These are phyloP conservation scores for Serendipita sp. DNA, from an alignment of 768 basidiomycete genomes.

Conservation along the genomic window DNA sequence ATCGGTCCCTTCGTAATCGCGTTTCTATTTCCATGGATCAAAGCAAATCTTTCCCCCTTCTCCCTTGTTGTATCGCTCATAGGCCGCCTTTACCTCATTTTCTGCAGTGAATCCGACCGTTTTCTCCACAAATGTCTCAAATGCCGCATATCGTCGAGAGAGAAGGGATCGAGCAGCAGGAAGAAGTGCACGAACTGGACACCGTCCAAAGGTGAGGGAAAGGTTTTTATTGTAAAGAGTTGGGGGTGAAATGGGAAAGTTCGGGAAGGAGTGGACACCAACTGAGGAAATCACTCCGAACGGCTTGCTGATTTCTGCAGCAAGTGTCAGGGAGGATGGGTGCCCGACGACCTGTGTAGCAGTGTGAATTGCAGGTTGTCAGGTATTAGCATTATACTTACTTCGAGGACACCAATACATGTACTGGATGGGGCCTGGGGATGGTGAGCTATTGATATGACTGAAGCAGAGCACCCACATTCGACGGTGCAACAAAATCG, in stretches of 20 bases:
- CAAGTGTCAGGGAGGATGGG: conserved; percentile 41
- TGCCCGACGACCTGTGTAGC: conserved; percentile 49
- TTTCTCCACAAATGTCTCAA: conserved; percentile 32
- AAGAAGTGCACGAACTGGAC: conserved; percentile 59
- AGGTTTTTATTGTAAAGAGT: conserved; percentile 59
- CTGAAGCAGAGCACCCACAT: neutral
- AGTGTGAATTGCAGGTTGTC: neutral
- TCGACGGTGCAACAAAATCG: conserved; percentile 4
- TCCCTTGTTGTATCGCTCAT: conserved; percentile 55
- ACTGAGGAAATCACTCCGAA: conserved; percentile 66
- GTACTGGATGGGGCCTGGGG: conserved; percentile 20
- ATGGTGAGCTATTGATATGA: too few relatives aligned
- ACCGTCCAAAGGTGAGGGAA: conserved; percentile 66
- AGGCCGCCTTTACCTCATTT: conserved; percentile 33
- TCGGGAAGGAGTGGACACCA: conserved; percentile 45
- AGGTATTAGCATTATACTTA: conserved; percentile 16
- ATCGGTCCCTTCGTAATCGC: neutral
- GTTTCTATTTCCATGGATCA: conserved; percentile 47
- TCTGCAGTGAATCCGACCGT: conserved; percentile 36
- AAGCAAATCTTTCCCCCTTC: conserved; percentile 63
- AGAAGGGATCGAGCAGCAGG: conserved; percentile 58
- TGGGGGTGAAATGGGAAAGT: conserved; percentile 30
- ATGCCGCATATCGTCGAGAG: conserved; percentile 26
- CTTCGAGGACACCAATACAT: conserved; percentile 55
- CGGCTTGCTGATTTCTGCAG: conserved; percentile 55